Evolutionary conservation across 2,329 filamentous ascomycete genomes (phyloP).

Genomic region (Penicillium verrucosum): DNA sequence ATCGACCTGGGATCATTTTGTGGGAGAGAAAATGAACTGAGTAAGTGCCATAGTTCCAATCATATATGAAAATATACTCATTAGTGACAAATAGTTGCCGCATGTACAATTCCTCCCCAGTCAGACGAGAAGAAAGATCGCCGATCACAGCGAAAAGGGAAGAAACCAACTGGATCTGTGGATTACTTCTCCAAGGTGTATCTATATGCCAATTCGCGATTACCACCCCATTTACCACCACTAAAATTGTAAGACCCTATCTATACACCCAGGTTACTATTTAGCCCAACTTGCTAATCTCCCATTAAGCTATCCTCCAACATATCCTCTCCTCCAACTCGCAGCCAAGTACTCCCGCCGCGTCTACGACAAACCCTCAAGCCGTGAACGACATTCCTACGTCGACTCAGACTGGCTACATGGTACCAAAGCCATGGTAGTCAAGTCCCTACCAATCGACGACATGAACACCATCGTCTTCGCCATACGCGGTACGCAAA

Average conservation of each 20-base stretch:
- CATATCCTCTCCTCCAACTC: constrained; percentile 72
- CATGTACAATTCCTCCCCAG: constrained; percentile 11
- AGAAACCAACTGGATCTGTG: constrained; percentile 20
- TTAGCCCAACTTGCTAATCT: background rate
- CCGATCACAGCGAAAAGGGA: background rate
- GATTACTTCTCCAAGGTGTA: constrained; percentile 74
- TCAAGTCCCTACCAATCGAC: constrained; percentile 77
- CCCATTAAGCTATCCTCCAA: constrained; percentile 61
- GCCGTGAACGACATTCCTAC: constrained; percentile 64
- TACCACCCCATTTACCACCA: constrained; percentile 65
- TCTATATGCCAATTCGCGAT: constrained; percentile 71
- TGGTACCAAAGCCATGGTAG: constrained; percentile 81
- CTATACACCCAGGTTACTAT: background rate
- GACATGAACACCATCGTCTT: constrained; percentile 76
- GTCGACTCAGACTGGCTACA: constrained; percentile 67
- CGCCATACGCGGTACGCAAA: constrained; percentile 75
- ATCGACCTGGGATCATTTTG: constrained; percentile 64
- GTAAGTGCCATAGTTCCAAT: constrained; percentile 9
- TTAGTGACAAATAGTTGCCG: constrained; percentile 8
- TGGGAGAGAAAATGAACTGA: constrained; percentile 41
- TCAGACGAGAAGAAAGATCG: constrained; percentile 4
- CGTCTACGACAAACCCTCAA: constrained; percentile 66
- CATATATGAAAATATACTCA: background rate
- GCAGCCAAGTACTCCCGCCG: constrained; percentile 74
- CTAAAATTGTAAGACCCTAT: constrained; percentile 59